Evolutionary conservation across 2,329 filamentous ascomycete species (phyloP).

Genomic region (Colletotrichum spinosum): DNA sequence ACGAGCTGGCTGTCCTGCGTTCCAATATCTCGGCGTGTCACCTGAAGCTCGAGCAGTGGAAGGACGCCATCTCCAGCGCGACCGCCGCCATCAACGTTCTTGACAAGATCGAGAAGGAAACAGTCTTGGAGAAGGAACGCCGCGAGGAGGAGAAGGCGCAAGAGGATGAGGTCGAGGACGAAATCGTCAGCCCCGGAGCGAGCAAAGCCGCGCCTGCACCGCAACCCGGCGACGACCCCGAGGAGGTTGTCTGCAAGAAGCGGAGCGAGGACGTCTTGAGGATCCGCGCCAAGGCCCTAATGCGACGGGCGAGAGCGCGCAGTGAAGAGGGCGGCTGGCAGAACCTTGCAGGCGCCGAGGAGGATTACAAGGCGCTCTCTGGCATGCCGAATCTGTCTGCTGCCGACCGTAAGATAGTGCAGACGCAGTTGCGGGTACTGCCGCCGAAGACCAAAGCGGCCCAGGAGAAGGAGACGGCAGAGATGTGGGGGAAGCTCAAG

Average conservation of each 20-base stretch:
- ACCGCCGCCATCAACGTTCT: conserved; percentile 79
- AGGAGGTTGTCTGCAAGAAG: conserved; percentile 47
- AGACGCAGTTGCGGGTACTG: conserved; percentile 72
- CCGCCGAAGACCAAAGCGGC: conserved; percentile 79
- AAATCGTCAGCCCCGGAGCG: conserved; percentile 71
- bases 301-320: conserved; percentile 80
- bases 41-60: conserved; percentile 87
- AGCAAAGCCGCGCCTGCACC: conserved; percentile 57
- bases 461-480: conserved; percentile 87
- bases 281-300: conserved; percentile 84
- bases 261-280: conserved; percentile 74
- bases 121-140: conserved; percentile 41
- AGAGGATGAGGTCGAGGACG: conserved; percentile 61
- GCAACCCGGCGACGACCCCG: conserved; percentile 39
- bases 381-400: conserved; percentile 70
- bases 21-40: conserved; percentile 93
- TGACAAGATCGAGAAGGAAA: conserved; percentile 65
- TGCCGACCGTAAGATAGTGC: conserved; percentile 76
- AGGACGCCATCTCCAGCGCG: conserved; percentile 80
- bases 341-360: conserved; percentile 78
- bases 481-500: conserved; percentile 98
- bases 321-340: conserved; percentile 82
- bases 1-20: conserved; percentile 86
- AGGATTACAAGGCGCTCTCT: conserved; percentile 81
- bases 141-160: conserved; percentile 59